A percentile compares a stretch with the other conserved stretches of the same genome.
phyloP scores from a whole-genome alignment of 768 basidiomycete genomes.

The Fomitopsis pulvina region DNA sequence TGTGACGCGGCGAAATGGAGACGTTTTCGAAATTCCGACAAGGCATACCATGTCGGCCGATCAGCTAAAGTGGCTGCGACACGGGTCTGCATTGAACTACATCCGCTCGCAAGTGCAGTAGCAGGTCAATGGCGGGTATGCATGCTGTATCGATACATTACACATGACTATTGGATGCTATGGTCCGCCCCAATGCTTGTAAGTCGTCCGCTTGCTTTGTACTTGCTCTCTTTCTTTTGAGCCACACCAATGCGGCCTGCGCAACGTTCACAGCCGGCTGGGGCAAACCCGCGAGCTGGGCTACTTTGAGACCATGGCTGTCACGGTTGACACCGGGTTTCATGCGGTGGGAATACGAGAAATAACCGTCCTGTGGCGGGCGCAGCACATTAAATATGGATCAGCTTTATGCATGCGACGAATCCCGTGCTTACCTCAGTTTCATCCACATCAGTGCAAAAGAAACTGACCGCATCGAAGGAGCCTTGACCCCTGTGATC shows the following conservation, averaged over 20 bases:
- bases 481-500: constrained; percentile 35
- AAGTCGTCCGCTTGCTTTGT: constrained; percentile 5
- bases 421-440: constrained; percentile 50
- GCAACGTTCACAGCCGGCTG: constrained; percentile 54
- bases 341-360: constrained; percentile 79
- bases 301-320: constrained; percentile 89
- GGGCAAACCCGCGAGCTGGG: constrained; percentile 83
- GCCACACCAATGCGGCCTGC: constrained; percentile 38
- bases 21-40: constrained; percentile 59
- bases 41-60: constrained; percentile 88
- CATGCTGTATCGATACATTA: background rate
- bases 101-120: constrained; percentile 53
- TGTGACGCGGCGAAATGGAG: constrained; percentile 62
- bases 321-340: constrained; percentile 81
- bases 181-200: constrained; percentile 12
- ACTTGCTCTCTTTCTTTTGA: constrained; percentile 19
- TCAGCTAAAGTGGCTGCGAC: constrained; percentile 84
- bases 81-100: constrained; percentile 86
- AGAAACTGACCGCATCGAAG: constrained; percentile 69
- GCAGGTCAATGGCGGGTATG: background rate
- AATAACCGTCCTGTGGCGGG: constrained; percentile 74
- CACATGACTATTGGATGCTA: constrained; percentile 6
- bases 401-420: no score
- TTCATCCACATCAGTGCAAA: constrained; percentile 85
- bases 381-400: no score